Percentiles rank a stretch among this genome's conserved stretches.
Conservation (phyloP, 805 yeast genomes). For the Monosporozyma solicola region DNA sequence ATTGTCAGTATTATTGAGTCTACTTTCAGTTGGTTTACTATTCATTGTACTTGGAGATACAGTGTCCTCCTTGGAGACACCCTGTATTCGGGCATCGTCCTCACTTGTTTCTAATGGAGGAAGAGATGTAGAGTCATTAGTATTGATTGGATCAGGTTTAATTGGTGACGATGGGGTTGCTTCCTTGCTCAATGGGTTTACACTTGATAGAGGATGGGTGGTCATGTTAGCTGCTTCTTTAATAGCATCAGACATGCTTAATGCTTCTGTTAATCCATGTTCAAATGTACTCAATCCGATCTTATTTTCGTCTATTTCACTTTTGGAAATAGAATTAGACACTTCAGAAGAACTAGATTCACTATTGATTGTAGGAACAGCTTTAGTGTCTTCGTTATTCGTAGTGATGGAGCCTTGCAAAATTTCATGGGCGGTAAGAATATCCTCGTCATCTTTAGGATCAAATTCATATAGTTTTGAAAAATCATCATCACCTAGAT, state of each 20-base stretch:
- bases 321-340: background rate
- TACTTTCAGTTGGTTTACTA: background rate
- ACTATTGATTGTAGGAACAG: background rate
- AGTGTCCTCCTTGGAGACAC: background rate
- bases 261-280: background rate
- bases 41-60: background rate
- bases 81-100: background rate
- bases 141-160: background rate
- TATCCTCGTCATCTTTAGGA: constrained; percentile 23
- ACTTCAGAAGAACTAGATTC: background rate
- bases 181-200: background rate
- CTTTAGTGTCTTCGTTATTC: background rate
- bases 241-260: background rate
- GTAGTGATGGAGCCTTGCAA: constrained; percentile 4
- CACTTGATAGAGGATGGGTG: background rate
- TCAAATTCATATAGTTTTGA: constrained; percentile 27
- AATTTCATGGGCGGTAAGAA: constrained; percentile 13
- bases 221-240: background rate
- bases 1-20: background rate
- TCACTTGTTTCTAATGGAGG: background rate
- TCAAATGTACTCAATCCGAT: background rate
- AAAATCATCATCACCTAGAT: constrained; percentile 23
- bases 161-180: background rate
- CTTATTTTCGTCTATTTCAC: background rate
- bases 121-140: background rate